These are phyloP conservation scores for Xylariales sp. DNA, from an alignment of 2,329 filamentous ascomycete species.

Conservation along the genomic window DNA sequence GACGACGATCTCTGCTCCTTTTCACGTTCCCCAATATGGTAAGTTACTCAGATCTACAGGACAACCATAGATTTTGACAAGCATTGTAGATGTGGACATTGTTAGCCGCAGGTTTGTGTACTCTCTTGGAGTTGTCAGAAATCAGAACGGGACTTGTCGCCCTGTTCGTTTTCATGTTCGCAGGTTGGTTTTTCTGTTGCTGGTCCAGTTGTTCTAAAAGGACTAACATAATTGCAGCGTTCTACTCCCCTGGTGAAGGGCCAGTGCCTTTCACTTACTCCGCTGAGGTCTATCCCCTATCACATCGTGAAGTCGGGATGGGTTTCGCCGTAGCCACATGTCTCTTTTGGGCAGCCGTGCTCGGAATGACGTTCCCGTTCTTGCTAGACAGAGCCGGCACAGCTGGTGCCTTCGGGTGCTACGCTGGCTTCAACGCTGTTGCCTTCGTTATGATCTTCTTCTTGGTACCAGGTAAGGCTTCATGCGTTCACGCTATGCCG, in stretches of 20 bases:
- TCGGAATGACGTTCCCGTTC: constrained; percentile 60
- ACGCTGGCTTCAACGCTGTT: constrained; percentile 41
- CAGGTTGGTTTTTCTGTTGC: constrained; percentile 13
- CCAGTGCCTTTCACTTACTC: constrained; percentile 65
- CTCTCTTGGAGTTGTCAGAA: constrained; percentile 35
- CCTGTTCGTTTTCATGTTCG: constrained; percentile 57
- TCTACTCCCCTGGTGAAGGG: constrained; percentile 62
- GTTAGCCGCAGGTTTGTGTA: constrained; percentile 58
- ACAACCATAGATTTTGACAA: not conserved
- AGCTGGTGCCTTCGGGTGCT: constrained; percentile 42
- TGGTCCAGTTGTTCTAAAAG: not conserved
- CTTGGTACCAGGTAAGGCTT: constrained; percentile 33
- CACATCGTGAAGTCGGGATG: constrained; percentile 69
- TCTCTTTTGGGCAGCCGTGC: constrained; percentile 54
- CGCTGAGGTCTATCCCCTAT: constrained; percentile 66
- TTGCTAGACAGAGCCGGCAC: constrained; percentile 43
- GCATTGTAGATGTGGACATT: constrained; percentile 50
- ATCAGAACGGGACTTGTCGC: constrained; percentile 43
- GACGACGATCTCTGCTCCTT: constrained; percentile 57
- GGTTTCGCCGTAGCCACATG: constrained; percentile 64
- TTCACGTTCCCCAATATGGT: constrained; percentile 64
- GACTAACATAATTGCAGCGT: constrained; percentile 29
- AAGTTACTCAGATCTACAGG: constrained; percentile 14
- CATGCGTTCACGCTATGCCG: not conserved
- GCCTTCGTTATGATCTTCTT: constrained; percentile 44